phyloP scores from a whole-genome alignment of 805 yeast genomes.

The Wickerhamiella sergipiensis region DNA sequence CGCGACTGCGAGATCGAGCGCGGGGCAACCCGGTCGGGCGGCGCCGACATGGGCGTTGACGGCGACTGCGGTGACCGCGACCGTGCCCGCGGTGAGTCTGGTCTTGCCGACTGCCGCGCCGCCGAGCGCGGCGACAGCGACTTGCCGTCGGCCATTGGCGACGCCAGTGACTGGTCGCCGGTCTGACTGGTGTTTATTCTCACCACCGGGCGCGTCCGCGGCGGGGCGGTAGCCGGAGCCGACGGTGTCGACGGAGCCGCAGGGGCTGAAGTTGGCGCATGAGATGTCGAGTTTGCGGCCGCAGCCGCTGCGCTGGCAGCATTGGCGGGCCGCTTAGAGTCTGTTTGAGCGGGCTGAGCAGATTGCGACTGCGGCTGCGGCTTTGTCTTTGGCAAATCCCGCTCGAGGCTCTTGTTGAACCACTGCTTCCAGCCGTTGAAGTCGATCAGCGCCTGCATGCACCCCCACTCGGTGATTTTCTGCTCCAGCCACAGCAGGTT shows the following conservation, averaged over 20 bases:
- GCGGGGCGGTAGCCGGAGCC: too few species aligned
- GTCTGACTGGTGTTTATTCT: neutral
- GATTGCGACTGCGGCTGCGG: neutral
- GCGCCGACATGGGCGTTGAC: neutral
- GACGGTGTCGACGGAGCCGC: too few species aligned
- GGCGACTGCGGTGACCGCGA: neutral
- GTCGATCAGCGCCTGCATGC: constrained; percentile 95
- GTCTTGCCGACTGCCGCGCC: neutral
- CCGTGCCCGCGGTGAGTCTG: neutral
- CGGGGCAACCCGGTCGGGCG: neutral
- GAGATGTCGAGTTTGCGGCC: neutral
- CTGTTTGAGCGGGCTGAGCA: neutral
- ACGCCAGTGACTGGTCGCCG: neutral
- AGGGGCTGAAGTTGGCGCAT: too few species aligned
- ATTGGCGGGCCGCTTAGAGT: neutral
- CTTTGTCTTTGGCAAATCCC: neutral
- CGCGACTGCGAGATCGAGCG: neutral
- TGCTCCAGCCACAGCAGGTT: constrained; percentile 86
- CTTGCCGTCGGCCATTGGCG: neutral
- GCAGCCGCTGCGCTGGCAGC: neutral
- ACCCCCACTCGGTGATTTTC: constrained; percentile 90
- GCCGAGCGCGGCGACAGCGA: neutral
- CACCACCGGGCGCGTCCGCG: neutral
- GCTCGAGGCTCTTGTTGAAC: constrained; percentile 11
- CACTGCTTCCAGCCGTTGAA: constrained; percentile 73